Evolutionary conservation across 2,329 filamentous ascomycete species (phyloP), one percentile per base, ranked within the genome.

Genomic region (Cladosporium sp.): DNA sequence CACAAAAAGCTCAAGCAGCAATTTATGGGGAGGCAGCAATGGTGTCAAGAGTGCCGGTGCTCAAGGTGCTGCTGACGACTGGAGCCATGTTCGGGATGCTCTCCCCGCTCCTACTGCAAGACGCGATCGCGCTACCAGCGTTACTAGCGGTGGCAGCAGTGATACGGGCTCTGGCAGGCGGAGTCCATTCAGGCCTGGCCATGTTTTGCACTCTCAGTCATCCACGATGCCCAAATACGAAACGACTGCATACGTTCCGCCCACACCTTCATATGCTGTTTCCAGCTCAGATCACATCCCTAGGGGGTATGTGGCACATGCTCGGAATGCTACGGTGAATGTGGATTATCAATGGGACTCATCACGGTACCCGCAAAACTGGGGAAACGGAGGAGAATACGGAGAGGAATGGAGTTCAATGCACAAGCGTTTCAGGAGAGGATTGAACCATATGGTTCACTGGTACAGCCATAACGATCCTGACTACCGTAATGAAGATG

Each of bases 281-380:
- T 92, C 88, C 0, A 77, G 79, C 7, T 84, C 85, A 7, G 85
- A 89, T 38, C 83, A 85, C 7, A 96, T 97, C 51, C 93, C 93
- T 0, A 74, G 82, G 2, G 93, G 92, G 2, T 95, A 94, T 64
- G 87, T 95, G 15, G 81, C 88, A 0, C 93, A 98, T 69, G 92
- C 92, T 7, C 82, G 90, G 54, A 89, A 97, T 64, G 82, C 85
- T 11, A 97, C 90, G 62, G 77, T 88, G 4, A 79, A 86, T 43
- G 78, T 96, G n/a, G 93, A 98, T 68, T 94, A 88, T 62, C 86
- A 92, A 60, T 98, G 93, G 92, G 91, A 98, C 63, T 96, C 91
- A 53, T 92, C 91, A 77, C 79, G 86, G 12, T 73, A 78, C 2
- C 82, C 87, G 0, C 77, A 88, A 38, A 76, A 84, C 55, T 97